Conservation (phyloP, 2,329 filamentous ascomycete species). For the Alternaria ethzedia region DNA sequence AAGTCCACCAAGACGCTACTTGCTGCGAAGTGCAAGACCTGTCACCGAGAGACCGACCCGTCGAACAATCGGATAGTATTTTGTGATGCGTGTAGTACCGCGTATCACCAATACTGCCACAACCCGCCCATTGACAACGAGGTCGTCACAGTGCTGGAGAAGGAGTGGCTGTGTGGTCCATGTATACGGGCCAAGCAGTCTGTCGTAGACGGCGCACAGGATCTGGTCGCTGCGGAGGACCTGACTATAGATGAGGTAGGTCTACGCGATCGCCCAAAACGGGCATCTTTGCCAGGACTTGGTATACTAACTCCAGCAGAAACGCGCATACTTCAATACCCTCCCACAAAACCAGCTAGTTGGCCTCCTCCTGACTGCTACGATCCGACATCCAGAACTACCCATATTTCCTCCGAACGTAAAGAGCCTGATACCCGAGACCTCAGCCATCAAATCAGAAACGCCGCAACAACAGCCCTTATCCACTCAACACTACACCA, state of each 20-base stretch:
- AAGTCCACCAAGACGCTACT: slow-evolving; percentile 61
- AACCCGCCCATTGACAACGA: slow-evolving; percentile 75
- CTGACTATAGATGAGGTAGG: slow-evolving; percentile 53
- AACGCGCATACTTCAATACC: slow-evolving; percentile 67
- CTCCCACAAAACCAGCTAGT: slow-evolving; percentile 68
- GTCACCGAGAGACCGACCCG: slow-evolving; percentile 74
- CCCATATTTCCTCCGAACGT: slow-evolving; percentile 65
- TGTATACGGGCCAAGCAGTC: slow-evolving; percentile 56
- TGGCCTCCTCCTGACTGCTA: slow-evolving; percentile 67
- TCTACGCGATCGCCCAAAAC: neutral
- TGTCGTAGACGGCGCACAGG: slow-evolving; percentile 41
- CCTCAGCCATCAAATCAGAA: slow-evolving; percentile 17
- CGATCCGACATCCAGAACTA: slow-evolving; percentile 67
- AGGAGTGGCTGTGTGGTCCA: slow-evolving; percentile 73
- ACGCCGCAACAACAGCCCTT: slow-evolving; percentile 2
- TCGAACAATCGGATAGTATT: slow-evolving; percentile 82
- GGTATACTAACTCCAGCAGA: slow-evolving; percentile 50
- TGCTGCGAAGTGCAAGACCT: slow-evolving; percentile 71
- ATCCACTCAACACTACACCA: slow-evolving; percentile 6
- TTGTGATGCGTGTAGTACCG: slow-evolving; percentile 79
- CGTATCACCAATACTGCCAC: slow-evolving; percentile 85
- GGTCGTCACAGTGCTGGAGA: slow-evolving; percentile 69
- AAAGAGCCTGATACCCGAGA: slow-evolving; percentile 27
- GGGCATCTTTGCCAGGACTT: neutral
- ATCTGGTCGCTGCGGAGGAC: slow-evolving; percentile 48